A percentile compares a stretch with the other conserved stretches of the same genome.
phyloP scores from a whole-genome alignment of 805 yeast species.

The Saturnispora sanitii region DNA sequence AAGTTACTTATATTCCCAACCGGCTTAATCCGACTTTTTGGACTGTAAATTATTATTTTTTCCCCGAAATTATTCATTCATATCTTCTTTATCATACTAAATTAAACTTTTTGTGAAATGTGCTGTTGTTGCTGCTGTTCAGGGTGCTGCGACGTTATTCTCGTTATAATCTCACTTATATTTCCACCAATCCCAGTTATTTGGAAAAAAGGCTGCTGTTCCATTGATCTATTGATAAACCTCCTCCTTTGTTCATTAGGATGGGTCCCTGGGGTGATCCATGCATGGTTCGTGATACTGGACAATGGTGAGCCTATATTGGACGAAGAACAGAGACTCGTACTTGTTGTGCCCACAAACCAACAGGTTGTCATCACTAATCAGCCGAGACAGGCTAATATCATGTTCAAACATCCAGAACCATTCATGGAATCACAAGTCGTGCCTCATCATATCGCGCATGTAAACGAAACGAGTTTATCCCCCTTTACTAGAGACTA shows the following conservation, averaged over 20 bases:
- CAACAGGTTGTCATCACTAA: constrained; percentile 14
- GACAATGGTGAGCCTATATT: constrained; percentile 32
- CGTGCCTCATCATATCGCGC: not conserved
- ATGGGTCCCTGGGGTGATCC: constrained; percentile 61
- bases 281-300: constrained; percentile 56
- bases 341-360: constrained; percentile 18
- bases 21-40: too few relatives aligned
- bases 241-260: constrained; percentile 52
- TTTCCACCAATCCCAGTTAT: constrained; percentile 76
- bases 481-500: constrained; percentile 17
- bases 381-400: constrained; percentile 21
- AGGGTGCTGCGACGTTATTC: constrained; percentile 47
- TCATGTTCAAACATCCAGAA: constrained; percentile 25
- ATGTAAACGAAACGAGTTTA: constrained; percentile 13
- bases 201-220: constrained; percentile 61
- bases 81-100: not conserved
- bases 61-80: not conserved
- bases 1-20: too few relatives aligned
- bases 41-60: too few relatives aligned
- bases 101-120: not conserved
- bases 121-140: constrained; percentile 26
- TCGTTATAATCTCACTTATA: constrained; percentile 59
- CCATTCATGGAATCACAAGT: constrained; percentile 19
- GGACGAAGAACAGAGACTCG: constrained; percentile 24
- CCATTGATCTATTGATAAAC: constrained; percentile 62